phyloP scores from a whole-genome alignment of 305 asterid species.

The Fraxinus velutina region DNA sequence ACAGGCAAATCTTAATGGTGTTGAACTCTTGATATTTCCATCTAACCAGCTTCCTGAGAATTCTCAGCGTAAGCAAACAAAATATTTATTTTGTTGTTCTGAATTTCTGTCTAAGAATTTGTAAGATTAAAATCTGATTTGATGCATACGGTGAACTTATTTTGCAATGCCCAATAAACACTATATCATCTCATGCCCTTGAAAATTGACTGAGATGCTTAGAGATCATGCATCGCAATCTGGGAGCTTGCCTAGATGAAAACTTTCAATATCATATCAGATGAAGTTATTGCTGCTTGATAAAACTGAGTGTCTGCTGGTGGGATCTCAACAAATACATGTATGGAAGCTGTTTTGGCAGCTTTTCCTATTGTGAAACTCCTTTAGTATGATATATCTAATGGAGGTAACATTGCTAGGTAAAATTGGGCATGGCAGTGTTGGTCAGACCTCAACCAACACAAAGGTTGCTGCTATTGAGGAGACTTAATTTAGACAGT shows the following conservation, averaged over 20 bases:
- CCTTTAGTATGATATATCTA: background rate
- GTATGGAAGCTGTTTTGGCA: background rate
- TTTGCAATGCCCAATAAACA: background rate
- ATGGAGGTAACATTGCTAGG: background rate
- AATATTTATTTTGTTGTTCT: background rate
- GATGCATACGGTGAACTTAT: background rate
- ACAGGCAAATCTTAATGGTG: conserved; percentile 62
- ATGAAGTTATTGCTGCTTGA: background rate
- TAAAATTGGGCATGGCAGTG: background rate
- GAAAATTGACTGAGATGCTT: background rate
- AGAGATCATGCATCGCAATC: background rate
- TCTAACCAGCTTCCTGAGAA: conserved; percentile 81
- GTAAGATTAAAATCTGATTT: background rate
- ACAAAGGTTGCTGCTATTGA: background rate
- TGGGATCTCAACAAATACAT: background rate
- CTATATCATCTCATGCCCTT: background rate
- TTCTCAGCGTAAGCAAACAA: conserved; percentile 59
- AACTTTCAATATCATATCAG: background rate
- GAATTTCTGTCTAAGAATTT: conserved; percentile 15
- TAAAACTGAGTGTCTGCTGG: conserved; percentile 1
- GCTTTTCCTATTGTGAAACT: background rate
- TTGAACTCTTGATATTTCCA: conserved; percentile 84
- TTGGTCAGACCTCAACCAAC: conserved; percentile 16
- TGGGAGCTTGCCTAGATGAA: background rate
- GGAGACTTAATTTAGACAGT: background rate